Percentiles rank a stretch among this genome's conserved stretches.
phyloP scores from a whole-genome alignment of 2,329 filamentous ascomycete species.

The Cladosporium sp. region DNA sequence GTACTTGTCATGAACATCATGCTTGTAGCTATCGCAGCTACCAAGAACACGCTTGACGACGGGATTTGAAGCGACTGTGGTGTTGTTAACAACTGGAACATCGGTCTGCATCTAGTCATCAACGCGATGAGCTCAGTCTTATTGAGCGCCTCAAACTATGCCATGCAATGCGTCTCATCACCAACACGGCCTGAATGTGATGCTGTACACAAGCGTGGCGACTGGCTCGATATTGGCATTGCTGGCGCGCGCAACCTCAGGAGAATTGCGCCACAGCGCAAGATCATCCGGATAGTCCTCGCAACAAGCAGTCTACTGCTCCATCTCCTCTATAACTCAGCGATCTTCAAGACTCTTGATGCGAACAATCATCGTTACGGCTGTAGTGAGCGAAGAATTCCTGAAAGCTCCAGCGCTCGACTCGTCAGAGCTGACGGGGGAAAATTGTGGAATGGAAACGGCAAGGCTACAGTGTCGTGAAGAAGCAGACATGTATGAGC shows the following conservation, averaged over 20 bases:
- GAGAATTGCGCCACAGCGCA: conserved; percentile 20
- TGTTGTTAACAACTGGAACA: conserved; percentile 14
- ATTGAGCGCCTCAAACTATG: conserved; percentile 47
- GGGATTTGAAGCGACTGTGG: conserved; percentile 22
- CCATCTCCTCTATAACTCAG: conserved; percentile 36
- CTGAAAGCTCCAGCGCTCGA: not conserved
- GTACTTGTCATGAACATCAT: not conserved
- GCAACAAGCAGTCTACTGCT: conserved; percentile 32
- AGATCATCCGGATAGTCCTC: conserved; percentile 25
- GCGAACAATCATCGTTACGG: not conserved
- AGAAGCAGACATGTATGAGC: not conserved
- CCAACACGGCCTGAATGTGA: conserved; percentile 50
- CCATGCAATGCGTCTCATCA: conserved; percentile 49
- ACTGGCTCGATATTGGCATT: conserved; percentile 45
- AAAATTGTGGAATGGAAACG: not conserved
- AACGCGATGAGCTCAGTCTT: conserved; percentile 45
- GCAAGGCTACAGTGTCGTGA: not conserved
- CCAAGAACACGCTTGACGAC: not conserved
- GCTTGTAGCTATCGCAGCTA: not conserved
- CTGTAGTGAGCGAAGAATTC: not conserved
- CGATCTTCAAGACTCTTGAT: conserved; percentile 23
- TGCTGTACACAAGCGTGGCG: conserved; percentile 39
- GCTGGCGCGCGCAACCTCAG: conserved; percentile 38
- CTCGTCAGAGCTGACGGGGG: not conserved
- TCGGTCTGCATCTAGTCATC: conserved; percentile 41